Evolutionary conservation across 257 asterid species (phyloP), one percentile per base, ranked within the genome.

Genomic region (Solanum chilense): DNA sequence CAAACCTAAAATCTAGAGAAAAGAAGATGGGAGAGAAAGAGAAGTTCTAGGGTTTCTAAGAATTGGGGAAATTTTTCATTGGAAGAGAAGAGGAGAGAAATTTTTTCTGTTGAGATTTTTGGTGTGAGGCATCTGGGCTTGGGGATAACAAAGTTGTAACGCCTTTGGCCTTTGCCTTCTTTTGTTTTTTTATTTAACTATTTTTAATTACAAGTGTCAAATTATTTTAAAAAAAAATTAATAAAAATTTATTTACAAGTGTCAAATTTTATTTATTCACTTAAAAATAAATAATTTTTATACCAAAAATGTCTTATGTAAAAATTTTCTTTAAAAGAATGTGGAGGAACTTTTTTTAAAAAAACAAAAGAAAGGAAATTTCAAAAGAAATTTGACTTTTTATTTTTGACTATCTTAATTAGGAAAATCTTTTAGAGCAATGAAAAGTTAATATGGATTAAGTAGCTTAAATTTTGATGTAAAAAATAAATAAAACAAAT

Each of bases 1-100:
- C 87, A 85, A 85, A 71, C 71, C 83, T 85, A 47, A 85, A 85
- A 85, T 77, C 83, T 66, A 85, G 87, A 47, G 33, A 71, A 82
- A 70, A 45, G 47, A 33, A 70, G 69, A 16, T 16, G 62, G 62
- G 62, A 52, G 62, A 52, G 62, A 52, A 52, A 52, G 62, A 52
- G 62, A 52, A 16, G 64, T 70, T 71, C 83, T 73, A 86, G 88
- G 88, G 88, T 86, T 85, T 86, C 71, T 71, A 41, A 70, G 20
- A 31, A 71, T 56, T 45, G 71, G 83, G 73, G 33, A 78, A 49
- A 86, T n/a, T 52, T 52, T 16, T 73, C 88, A 86, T 86, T 73
- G 73, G 68, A 44, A 49, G 87, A 85, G 47, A 18, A 7, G 66
- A 25, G 66, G 71, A 44, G 39, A 35, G 39, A 35, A 35, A 35